phyloP scores from a whole-genome alignment of 495 filamentous ascomycete genomes.

The Pyrenopolyporus hunteri region DNA sequence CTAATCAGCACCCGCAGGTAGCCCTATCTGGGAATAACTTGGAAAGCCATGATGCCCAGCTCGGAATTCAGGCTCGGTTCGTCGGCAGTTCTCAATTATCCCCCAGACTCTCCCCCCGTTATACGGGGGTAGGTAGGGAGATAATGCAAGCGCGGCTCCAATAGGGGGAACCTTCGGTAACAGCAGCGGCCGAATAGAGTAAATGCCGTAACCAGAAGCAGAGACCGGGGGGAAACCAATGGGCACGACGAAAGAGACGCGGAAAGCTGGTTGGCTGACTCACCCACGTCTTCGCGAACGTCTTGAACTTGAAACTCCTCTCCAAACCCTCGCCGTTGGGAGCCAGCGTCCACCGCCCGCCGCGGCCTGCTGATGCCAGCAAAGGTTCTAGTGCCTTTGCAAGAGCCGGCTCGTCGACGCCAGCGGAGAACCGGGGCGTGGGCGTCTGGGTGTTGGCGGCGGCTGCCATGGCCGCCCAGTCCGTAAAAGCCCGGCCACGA shows the following conservation, averaged over 20 bases:
- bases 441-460: not conserved
- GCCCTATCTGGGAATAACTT: slow-evolving; percentile 5
- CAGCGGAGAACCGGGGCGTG: slow-evolving; percentile 41
- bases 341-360: slow-evolving; percentile 59
- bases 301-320: slow-evolving; percentile 66
- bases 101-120: not conserved
- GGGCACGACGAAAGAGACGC: slow-evolving; percentile 11
- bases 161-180: slow-evolving; percentile 1
- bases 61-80: not conserved
- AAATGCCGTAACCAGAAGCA: slow-evolving; percentile 14
- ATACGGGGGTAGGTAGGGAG: not conserved
- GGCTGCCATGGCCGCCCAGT: slow-evolving; percentile 6
- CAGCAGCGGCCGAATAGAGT: slow-evolving; percentile 11
- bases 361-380: slow-evolving; percentile 40
- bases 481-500: slow-evolving; percentile 1
- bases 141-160: slow-evolving; percentile 10
- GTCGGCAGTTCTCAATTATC: slow-evolving; percentile 12
- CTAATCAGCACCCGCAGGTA: slow-evolving; percentile 7
- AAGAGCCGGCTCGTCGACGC: slow-evolving; percentile 39
- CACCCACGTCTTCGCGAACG: slow-evolving; percentile 67
- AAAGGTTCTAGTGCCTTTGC: slow-evolving; percentile 31
- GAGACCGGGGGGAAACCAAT: not conserved
- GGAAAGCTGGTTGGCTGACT: slow-evolving; percentile 28
- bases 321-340: slow-evolving; percentile 60
- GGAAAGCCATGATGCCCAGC: not conserved